Evolutionary conservation across 176 grass and related monocot species (phyloP), one percentile per base, ranked within the genome.

Genomic region (Triticum monococcum): DNA sequence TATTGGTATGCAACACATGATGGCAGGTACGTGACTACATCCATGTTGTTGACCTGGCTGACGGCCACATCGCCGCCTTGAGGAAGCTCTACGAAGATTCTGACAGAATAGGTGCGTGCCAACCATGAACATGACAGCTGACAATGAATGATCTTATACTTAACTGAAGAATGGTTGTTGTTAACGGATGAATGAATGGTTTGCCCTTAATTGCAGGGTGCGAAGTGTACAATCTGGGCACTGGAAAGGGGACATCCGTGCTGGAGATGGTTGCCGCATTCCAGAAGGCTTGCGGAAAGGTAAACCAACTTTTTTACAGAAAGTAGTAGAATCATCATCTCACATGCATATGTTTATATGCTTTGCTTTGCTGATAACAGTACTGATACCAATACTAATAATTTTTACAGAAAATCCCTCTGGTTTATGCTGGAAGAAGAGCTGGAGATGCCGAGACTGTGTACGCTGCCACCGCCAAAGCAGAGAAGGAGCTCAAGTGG

Each of bases 31-130:
- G 95, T n/a, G 95, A 97, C 76, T 97, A 97, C 25, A 94, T 97
- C 30, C 95, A 94, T 81, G 95, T 97, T 40, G 86, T 94, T 68
- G 95, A 97, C 81, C 83, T 97, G 86, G 95, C 92, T n/a, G 95
- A 94, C 37, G 95, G 95, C n/a, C 95, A 94, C 75, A 92, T 94
- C 68, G 95, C 95, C 12, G 90, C 95, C 35, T 12, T 97, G 57
- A 91, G 71, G 86, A 97, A 97, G 94, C 88, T 97, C 45, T 89
- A 87, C 9, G 92, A 97, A 52, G 89, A 87, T 83, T 61, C 89
- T 17, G 86, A 87, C 36, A 90, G 38, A 86, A 89, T 88, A 85
- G 92, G 94, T 96, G 66, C 20, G 83, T 2, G 32, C 60, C 14
- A 31, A 13, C 80, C 7, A 22, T 59, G 12, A 8, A 40, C 71